Conservation (phyloP, 2,329 filamentous ascomycete genomes). For the Ascochyta fabae region DNA sequence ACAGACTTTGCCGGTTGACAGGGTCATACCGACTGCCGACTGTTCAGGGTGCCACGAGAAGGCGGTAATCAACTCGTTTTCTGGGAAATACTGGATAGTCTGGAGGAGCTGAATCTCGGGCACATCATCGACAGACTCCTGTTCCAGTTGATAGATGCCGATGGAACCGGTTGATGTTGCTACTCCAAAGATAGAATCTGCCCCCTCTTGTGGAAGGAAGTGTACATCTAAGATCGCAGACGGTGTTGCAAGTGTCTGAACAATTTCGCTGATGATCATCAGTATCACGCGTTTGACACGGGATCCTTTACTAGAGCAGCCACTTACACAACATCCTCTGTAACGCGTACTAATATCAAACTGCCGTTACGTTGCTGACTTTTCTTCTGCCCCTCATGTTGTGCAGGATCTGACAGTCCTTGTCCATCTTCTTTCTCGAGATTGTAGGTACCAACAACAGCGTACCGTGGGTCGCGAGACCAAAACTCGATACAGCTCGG, state of each 20-base stretch:
- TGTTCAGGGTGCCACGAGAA: slow-evolving; percentile 72
- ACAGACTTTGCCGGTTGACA: slow-evolving; percentile 69
- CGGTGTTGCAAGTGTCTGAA: slow-evolving; percentile 67
- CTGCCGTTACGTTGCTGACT: slow-evolving; percentile 75
- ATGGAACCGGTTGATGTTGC: slow-evolving; percentile 79
- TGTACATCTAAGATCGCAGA: slow-evolving; percentile 86
- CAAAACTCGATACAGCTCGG: slow-evolving; percentile 82
- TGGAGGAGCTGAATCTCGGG: slow-evolving; percentile 39
- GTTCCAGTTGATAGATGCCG: slow-evolving; percentile 65
- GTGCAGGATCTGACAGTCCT: slow-evolving; percentile 25
- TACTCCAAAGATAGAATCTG: slow-evolving; percentile 66
- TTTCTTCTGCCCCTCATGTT: slow-evolving; percentile 37
- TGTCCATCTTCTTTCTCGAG: slow-evolving; percentile 61
- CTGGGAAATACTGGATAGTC: slow-evolving; percentile 59
- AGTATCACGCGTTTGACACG: background rate
- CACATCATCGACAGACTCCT: slow-evolving; percentile 14
- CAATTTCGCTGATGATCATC: slow-evolving; percentile 34
- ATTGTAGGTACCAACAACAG: slow-evolving; percentile 86
- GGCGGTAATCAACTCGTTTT: slow-evolving; percentile 71
- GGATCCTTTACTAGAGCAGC: background rate
- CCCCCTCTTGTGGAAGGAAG: slow-evolving; percentile 62
- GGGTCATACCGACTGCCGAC: slow-evolving; percentile 70
- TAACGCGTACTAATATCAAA: slow-evolving; percentile 69
- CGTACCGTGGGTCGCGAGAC: slow-evolving; percentile 65
- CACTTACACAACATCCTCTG: slow-evolving; percentile 63